Conservation (phyloP, 1,284 basidiomycete genomes). For the Ustilago nuda region DNA sequence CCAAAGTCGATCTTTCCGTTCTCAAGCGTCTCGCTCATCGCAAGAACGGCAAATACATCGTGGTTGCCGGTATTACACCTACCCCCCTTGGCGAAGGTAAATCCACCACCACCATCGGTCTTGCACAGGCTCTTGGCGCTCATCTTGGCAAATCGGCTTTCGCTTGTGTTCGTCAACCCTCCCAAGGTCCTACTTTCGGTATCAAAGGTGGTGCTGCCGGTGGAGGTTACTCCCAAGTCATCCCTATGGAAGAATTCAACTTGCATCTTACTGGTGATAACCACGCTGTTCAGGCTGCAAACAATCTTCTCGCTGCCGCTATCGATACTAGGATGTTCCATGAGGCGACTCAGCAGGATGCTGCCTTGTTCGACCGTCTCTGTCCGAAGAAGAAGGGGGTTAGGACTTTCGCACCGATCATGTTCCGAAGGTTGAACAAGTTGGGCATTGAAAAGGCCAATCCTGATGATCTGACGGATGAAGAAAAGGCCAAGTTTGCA, state of each 20-base stretch:
- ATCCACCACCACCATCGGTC: conserved; percentile 96
- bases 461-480: conserved; percentile 90
- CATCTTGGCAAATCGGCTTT: conserved; percentile 92
- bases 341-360: conserved; percentile 94
- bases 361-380: conserved; percentile 90
- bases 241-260: conserved; percentile 99
- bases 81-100: conserved; percentile 98
- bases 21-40: conserved; percentile 86
- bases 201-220: conserved; percentile 99
- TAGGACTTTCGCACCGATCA: conserved; percentile 92
- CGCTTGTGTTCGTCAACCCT: conserved; percentile 98
- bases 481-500: conserved; percentile 89
- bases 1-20: conserved; percentile 91
- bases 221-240: conserved; percentile 98
- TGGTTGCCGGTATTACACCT: conserved; percentile 96
- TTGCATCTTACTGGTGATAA: conserved; percentile 97
- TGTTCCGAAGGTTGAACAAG: conserved; percentile 94
- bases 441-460: conserved; percentile 95
- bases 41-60: conserved; percentile 94
- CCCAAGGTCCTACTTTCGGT: conserved; percentile 98
- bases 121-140: conserved; percentile 95
- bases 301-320: conserved; percentile 95
- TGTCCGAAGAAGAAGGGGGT: conserved; percentile 94
- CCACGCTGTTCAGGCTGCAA: conserved; percentile 96
- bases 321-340: conserved; percentile 98